phyloP scores from a whole-genome alignment of 2,329 filamentous ascomycete genomes.

The Arthrobotrys sinensis region DNA sequence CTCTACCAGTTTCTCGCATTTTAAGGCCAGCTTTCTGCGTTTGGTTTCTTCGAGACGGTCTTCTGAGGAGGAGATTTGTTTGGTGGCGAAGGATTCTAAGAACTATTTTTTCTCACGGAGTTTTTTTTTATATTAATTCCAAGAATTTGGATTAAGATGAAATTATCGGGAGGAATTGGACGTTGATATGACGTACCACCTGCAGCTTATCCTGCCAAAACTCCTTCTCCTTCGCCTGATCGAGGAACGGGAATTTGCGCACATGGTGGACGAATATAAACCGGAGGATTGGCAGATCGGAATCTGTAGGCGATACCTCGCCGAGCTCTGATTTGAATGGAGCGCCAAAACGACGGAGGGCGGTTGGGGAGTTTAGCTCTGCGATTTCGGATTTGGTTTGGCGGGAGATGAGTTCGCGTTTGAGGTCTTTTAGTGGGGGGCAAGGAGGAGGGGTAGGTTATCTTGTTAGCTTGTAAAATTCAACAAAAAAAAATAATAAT shows the following conservation, averaged over 20 bases:
- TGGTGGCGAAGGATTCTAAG: conserved; percentile 95
- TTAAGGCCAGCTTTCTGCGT: conserved; percentile 88
- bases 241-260: conserved; percentile 96
- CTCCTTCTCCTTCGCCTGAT: conserved; percentile 97
- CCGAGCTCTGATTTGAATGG: conserved; percentile 94
- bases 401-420: conserved; percentile 90
- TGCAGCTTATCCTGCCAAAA: conserved; percentile 99
- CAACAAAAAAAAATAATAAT: conserved; percentile 27
- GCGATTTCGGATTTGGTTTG: conserved; percentile 92
- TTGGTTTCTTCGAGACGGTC: conserved; percentile 97
- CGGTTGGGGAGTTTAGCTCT: conserved; percentile 94
- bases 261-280: conserved; percentile 99
- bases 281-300: conserved; percentile 90
- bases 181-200: conserved; percentile 73
- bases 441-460: conserved; percentile 8
- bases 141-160: conserved; percentile 39
- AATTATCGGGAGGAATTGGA: conserved; percentile 17
- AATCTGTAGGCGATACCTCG: conserved; percentile 92
- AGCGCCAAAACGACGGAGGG: conserved; percentile 92
- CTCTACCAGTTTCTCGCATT: conserved; percentile 95
- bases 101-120: conserved; percentile 74
- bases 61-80: conserved; percentile 96
- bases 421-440: conserved; percentile 78
- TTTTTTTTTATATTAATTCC: conserved; percentile 4
- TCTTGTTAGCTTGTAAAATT: conserved; percentile 34